Evolutionary conservation across 139 green algal genomes (phyloP), one percentile per base, ranked within the genome.

Genomic region (Dunaliella primolecta): DNA sequence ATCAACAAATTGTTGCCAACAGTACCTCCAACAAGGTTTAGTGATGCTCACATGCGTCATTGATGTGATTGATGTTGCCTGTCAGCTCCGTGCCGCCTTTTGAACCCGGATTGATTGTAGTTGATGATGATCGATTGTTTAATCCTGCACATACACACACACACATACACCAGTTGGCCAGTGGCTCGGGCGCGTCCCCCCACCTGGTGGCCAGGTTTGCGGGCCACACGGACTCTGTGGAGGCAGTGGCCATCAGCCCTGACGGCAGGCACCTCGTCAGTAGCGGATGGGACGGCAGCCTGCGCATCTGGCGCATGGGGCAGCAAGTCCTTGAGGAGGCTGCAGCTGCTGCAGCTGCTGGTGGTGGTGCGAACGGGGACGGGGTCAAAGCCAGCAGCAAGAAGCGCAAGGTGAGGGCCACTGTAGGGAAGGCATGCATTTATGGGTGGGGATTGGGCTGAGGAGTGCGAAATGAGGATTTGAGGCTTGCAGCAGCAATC

Each of bases 221-320:
- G 31, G 93, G 93, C 0, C 93, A 97, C 83, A 88, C 70, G 3
- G 94, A 95, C 76, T 72, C 87, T 0, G 91, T 97, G 37, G 87
- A 94, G 79, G 64, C 36, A 0, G 75, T 94, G 57, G 93, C 91
- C 2, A 76, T 87, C 0, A 82, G 46, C 78, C 91, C 91, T 29
- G 88, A 81, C 34, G 91, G 91, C 3, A 32, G 57, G 24, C 78
- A 79, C 27, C 90, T 91, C 36, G 91, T 76, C 30, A 94, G 85
- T 36, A 89, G 87, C 56, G 91, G 93, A 27, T 97, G 95, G 95
- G 95, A 98, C 78, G 87, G 87, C 46, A 30, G 75, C n/a, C 74
- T 96, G 30, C 85, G 91, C 78, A 33, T 97, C 30, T 97, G 93
- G 93, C 85, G 83, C 24, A 88, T 81, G 46, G 93, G 89, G 86